phyloP scores from a whole-genome alignment of 1,284 basidiomycete genomes.

The Leccinum subrobustum region DNA sequence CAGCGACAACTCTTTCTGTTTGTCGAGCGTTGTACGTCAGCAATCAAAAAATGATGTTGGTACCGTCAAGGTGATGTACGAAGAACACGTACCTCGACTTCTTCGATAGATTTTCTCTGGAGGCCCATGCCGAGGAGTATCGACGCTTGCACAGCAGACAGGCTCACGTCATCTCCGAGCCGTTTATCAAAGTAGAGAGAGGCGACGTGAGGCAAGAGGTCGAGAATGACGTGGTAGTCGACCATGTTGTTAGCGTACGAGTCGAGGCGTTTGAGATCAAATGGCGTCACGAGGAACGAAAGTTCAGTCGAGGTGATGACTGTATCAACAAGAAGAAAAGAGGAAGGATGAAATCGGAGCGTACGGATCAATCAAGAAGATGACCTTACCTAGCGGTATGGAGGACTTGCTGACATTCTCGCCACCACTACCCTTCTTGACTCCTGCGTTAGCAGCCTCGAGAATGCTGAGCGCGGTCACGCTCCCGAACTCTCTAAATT shows the following conservation, averaged over 20 bases:
- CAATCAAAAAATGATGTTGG: conserved; percentile 1
- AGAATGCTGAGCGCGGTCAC: conserved; percentile 86
- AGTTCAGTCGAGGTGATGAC: conserved; percentile 71
- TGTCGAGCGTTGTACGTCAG: conserved; percentile 1
- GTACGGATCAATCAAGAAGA: conserved; percentile 9
- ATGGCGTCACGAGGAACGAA: conserved; percentile 77
- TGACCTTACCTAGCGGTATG: conserved; percentile 36
- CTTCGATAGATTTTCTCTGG: conserved; percentile 90
- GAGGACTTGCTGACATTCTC: conserved; percentile 36
- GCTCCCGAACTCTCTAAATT: conserved; percentile 91
- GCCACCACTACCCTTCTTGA: conserved; percentile 47
- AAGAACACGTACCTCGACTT: conserved; percentile 65
- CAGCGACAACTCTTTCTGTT: conserved; percentile 74
- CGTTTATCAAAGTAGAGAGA: conserved; percentile 83
- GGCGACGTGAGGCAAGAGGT: conserved; percentile 83
- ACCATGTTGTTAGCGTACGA: conserved; percentile 96
- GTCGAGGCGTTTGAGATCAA: conserved; percentile 94
- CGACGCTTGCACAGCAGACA: conserved; percentile 86
- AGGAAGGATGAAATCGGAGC: not conserved
- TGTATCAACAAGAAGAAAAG: conserved; percentile 20
- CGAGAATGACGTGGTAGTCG: conserved; percentile 95
- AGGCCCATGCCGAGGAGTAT: conserved; percentile 89
- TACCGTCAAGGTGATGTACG: not conserved
- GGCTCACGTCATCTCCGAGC: conserved; percentile 57
- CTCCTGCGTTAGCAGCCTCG: conserved; percentile 75